Evolutionary conservation across 257 asterid genomes (phyloP).

Genomic region (Fraxinus quadrangulata): DNA sequence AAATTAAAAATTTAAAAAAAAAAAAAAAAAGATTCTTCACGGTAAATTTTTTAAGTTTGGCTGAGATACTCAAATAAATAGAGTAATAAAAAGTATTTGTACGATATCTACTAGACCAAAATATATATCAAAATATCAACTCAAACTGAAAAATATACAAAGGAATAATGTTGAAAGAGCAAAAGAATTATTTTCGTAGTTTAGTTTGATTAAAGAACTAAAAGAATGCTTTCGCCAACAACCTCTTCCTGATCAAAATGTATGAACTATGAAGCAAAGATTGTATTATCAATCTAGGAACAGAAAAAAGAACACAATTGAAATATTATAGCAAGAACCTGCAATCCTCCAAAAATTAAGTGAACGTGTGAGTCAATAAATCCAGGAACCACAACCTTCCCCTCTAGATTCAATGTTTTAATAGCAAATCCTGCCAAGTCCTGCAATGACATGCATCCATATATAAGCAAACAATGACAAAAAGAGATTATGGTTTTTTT

Average conservation of each 20-base stretch:
- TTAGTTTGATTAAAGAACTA: neutral
- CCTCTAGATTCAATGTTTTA: constrained; percentile 51
- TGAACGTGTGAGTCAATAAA: constrained; percentile 97
- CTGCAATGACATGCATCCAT: constrained; percentile 51
- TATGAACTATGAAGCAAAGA: neutral
- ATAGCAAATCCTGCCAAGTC: constrained; percentile 53
- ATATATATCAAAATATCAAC: neutral
- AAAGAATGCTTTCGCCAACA: neutral
- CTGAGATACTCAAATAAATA: too few relatives aligned
- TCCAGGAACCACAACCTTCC: constrained; percentile 87
- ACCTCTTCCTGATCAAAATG: neutral
- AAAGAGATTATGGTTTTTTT: constrained; percentile 1
- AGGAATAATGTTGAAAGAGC: constrained; percentile 7
- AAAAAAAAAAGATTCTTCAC: neutral
- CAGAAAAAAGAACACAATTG: constrained; percentile 19
- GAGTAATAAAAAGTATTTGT: too few relatives aligned
- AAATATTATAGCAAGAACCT: constrained; percentile 48
- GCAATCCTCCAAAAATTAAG: constrained; percentile 81
- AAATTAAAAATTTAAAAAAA: neutral
- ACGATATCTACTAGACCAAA: too few relatives aligned
- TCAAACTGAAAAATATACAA: constrained; percentile 2
- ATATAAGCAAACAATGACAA: constrained; percentile 10
- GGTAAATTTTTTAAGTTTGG: neutral
- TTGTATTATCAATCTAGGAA: constrained; percentile 6
- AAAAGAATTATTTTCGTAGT: neutral